Conservation (phyloP, 352 stramenopile species). For the Globisporangium nodosum region DNA sequence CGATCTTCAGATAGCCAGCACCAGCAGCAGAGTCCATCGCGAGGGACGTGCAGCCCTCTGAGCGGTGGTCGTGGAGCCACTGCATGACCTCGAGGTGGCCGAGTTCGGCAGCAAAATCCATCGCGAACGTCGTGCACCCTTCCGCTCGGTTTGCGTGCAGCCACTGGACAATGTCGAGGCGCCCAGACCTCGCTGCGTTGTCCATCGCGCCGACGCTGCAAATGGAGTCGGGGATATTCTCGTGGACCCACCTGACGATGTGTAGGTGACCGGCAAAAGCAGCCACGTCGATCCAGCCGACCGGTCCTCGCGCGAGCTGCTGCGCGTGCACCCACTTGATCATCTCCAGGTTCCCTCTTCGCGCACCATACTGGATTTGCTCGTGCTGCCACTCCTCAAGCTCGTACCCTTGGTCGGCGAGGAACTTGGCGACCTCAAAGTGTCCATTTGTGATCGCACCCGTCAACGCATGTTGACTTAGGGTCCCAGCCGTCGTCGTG, state of each 20-base stretch:
- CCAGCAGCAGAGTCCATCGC: background rate
- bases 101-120: background rate
- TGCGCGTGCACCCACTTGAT: background rate
- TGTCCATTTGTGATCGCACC: background rate
- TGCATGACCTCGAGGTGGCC: background rate
- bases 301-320: background rate
- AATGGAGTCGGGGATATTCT: background rate
- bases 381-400: background rate
- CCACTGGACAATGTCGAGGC: constrained; percentile 13
- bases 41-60: background rate
- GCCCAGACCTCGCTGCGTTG: background rate
- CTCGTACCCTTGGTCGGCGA: background rate
- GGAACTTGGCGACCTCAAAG: background rate
- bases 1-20: background rate
- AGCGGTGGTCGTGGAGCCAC: background rate
- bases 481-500: no score
- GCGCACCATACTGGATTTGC: background rate
- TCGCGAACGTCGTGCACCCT: constrained; percentile 1
- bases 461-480: background rate
- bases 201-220: background rate
- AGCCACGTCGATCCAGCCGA: background rate
- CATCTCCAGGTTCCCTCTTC: background rate
- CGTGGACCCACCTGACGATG: background rate
- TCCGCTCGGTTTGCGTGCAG: constrained; percentile 8
- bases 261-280: background rate